Conservation (phyloP, 2,329 filamentous ascomycete species). For the Pyrenophora seminiperda region DNA sequence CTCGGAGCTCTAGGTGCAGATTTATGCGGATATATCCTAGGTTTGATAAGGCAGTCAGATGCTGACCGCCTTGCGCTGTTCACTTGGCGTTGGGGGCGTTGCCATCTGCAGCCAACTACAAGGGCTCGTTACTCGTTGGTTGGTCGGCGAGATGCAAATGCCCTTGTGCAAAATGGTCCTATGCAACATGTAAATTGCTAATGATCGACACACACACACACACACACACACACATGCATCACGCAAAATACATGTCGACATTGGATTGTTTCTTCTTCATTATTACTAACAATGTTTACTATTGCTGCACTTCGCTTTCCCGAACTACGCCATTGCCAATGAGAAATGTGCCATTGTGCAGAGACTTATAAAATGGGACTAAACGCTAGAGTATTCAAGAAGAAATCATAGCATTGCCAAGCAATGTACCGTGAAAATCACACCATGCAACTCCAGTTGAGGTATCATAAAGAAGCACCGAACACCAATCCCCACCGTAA, state of each 20-base stretch:
- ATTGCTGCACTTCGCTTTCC: background rate
- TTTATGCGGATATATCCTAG: background rate
- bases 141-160: conserved; percentile 10
- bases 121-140: background rate
- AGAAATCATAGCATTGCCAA: conserved; percentile 29
- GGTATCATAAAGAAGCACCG: conserved; percentile 29
- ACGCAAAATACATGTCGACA: no score
- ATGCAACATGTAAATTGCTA: conserved; percentile 3
- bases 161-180: conserved; percentile 7
- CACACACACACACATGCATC: no score
- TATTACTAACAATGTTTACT: no score
- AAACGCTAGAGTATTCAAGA: conserved; percentile 16
- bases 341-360: conserved; percentile 26
- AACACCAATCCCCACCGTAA: conserved; percentile 17
- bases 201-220: no score
- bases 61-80: background rate
- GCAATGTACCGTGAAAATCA: conserved; percentile 28
- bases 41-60: background rate
- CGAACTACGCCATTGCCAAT: conserved; percentile 17
- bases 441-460: conserved; percentile 15
- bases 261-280: no score
- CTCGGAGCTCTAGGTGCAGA: background rate
- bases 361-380: conserved; percentile 23
- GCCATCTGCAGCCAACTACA: background rate
- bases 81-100: background rate